These are phyloP conservation scores for Leishmania tropica DNA, from an alignment of 208 protist genomes.

Conservation along the genomic window DNA sequence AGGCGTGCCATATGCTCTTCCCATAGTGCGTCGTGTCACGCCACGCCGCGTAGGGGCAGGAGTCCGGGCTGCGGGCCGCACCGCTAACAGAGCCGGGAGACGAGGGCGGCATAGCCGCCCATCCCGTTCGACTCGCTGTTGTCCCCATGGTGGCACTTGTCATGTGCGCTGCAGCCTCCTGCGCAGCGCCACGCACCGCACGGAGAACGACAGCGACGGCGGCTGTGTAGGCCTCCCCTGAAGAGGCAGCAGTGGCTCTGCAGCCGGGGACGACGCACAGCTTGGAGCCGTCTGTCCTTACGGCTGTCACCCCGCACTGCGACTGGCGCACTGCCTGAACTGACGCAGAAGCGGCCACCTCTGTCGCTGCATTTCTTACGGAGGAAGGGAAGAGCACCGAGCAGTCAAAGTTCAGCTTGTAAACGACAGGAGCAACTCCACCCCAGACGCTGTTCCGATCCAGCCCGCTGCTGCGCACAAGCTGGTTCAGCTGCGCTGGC, in stretches of 20 bases:
- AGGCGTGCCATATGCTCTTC: slow-evolving; percentile 65
- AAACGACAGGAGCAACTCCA: background rate
- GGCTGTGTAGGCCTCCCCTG: slow-evolving; percentile 18
- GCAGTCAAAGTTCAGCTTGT: slow-evolving; percentile 13
- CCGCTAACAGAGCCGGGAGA: background rate
- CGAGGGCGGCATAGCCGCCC: background rate
- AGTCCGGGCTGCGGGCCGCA: background rate
- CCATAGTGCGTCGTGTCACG: slow-evolving; percentile 44
- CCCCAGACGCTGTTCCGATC: background rate
- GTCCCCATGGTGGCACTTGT: background rate
- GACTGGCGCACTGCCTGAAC: background rate
- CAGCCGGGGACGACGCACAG: slow-evolving; percentile 11
- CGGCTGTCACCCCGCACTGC: slow-evolving; percentile 3
- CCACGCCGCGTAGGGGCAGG: slow-evolving; percentile 36
- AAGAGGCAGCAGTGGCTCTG: slow-evolving; percentile 3
- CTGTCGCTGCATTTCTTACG: background rate
- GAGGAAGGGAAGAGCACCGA: background rate
- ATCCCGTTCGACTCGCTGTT: background rate
- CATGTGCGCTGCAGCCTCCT: background rate
- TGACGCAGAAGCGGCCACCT: background rate
- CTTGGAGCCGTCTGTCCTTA: slow-evolving; percentile 5
- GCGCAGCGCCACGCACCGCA: background rate
- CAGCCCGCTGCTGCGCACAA: background rate
- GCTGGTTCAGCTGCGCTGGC: slow-evolving; percentile 23
- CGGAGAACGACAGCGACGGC: slow-evolving; percentile 15